Evolutionary conservation across 2,329 filamentous ascomycete species (phyloP).

Genomic region (Fusarium clavum): DNA sequence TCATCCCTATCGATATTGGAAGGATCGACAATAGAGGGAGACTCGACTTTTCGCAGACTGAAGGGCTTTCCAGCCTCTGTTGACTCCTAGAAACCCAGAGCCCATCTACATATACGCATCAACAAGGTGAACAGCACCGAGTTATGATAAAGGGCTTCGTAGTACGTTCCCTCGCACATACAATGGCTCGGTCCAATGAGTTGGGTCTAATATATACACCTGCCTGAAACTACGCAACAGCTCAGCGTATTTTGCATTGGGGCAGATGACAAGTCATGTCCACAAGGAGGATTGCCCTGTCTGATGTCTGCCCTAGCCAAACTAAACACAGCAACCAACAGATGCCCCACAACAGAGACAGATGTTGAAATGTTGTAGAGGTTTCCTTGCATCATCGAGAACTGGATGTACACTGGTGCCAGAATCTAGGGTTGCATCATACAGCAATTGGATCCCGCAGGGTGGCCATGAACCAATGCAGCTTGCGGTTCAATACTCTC

Average conservation of each 20-base stretch:
- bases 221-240: not conserved
- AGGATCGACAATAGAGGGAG: slow-evolving; percentile 18
- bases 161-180: not conserved
- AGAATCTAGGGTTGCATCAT: not conserved
- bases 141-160: not conserved
- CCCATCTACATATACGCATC: not conserved
- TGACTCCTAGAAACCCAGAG: slow-evolving; percentile 23
- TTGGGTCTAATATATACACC: not conserved
- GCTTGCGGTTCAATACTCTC: not conserved
- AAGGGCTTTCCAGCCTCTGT: slow-evolving; percentile 18
- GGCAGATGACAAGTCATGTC: slow-evolving; percentile 39
- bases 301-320: slow-evolving; percentile 17
- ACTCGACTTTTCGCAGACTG: slow-evolving; percentile 22
- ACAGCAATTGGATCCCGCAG: not conserved
- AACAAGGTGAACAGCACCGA: not conserved
- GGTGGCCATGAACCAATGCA: not conserved
- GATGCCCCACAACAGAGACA: slow-evolving; percentile 30
- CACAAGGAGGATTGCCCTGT: slow-evolving; percentile 28
- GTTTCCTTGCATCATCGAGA: slow-evolving; percentile 3
- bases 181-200: not conserved
- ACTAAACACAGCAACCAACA: slow-evolving; percentile 34
- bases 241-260: not conserved
- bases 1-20: slow-evolving; percentile 25
- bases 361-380: not conserved
- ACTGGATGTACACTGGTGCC: not conserved